A percentile compares a stretch with the other conserved stretches of the same genome.
Evolutionary conservation across 176 grass and related monocot genomes (phyloP).

Genomic region (Ananas comosus): DNA sequence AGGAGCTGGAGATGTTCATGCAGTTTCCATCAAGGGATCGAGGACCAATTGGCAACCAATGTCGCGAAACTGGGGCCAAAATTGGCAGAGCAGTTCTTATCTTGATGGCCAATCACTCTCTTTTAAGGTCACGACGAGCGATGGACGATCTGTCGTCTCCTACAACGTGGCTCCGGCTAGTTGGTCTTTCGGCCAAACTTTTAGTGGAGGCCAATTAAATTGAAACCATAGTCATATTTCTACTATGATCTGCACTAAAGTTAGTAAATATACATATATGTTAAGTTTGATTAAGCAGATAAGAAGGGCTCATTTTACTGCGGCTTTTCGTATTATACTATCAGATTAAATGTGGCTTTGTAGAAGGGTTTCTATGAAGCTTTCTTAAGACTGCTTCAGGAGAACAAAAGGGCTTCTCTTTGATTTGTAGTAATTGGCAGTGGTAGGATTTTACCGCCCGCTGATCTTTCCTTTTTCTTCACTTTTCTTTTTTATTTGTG

Average conservation of each 20-base stretch:
- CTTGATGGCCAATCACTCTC: constrained; percentile 51
- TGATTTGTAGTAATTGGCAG: constrained; percentile 10
- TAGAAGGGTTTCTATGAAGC: no score
- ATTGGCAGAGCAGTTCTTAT: constrained; percentile 65
- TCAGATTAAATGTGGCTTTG: neutral
- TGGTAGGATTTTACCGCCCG: constrained; percentile 24
- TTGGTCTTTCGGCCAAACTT: constrained; percentile 81
- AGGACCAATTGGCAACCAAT: constrained; percentile 45
- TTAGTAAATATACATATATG: constrained; percentile 10
- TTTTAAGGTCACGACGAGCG: constrained; percentile 42
- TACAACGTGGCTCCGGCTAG: constrained; percentile 41
- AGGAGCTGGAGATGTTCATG: constrained; percentile 52
- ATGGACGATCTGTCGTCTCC: constrained; percentile 43
- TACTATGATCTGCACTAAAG: neutral
- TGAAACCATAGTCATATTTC: constrained; percentile 1
- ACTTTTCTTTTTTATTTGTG: constrained; percentile 4
- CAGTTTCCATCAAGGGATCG: constrained; percentile 42
- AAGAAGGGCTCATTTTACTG: constrained; percentile 38
- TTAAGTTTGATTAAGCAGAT: constrained; percentile 48
- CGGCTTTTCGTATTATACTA: constrained; percentile 8
- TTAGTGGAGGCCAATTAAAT: constrained; percentile 49
- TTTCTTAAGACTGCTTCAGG: constrained; percentile 2
- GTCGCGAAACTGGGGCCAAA: constrained; percentile 72
- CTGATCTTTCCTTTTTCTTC: constrained; percentile 3
- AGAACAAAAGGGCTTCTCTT: constrained; percentile 15